phyloP scores from a whole-genome alignment of 2,329 filamentous ascomycete genomes.

The Botrytis squamosa region DNA sequence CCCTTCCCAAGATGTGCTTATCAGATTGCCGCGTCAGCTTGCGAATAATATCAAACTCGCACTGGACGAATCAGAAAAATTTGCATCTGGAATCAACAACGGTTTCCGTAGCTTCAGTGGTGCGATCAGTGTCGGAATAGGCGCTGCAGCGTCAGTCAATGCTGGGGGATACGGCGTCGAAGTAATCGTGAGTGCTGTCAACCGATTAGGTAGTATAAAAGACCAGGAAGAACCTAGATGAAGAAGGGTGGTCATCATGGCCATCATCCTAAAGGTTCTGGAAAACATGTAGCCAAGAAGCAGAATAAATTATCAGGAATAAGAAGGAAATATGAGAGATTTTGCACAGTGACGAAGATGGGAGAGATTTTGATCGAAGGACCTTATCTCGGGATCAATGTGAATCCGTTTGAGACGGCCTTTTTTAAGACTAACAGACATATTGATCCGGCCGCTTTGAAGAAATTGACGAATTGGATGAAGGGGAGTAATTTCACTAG shows the following conservation, averaged over 20 bases:
- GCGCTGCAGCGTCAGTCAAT: slow-evolving; percentile 28
- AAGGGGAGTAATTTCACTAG: not conserved
- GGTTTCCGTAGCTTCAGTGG: slow-evolving; percentile 31
- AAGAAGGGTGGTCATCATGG: not conserved
- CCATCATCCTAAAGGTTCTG: not conserved
- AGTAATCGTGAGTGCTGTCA: slow-evolving; percentile 33
- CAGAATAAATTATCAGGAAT: not conserved
- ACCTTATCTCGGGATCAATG: slow-evolving; percentile 33
- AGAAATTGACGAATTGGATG: slow-evolving; percentile 26
- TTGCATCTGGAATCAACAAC: slow-evolving; percentile 31
- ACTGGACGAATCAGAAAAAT: not conserved
- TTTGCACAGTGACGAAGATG: slow-evolving; percentile 21
- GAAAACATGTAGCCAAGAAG: not conserved
- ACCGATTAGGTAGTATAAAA: slow-evolving; percentile 25
- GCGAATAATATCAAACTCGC: not conserved
- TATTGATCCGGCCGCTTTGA: slow-evolving; percentile 27
- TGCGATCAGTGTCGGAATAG: slow-evolving; percentile 33
- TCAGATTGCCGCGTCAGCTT: slow-evolving; percentile 16
- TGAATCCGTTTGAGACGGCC: slow-evolving; percentile 35
- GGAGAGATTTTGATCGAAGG: slow-evolving; percentile 31
- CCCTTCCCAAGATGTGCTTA: slow-evolving; percentile 24
- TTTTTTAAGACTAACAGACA: slow-evolving; percentile 36
- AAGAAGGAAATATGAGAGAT: not conserved
- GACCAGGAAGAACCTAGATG: not conserved
- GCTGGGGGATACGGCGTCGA: slow-evolving; percentile 34